Conservation (phyloP, 345 rosid genomes). For the Mangifera indica region DNA sequence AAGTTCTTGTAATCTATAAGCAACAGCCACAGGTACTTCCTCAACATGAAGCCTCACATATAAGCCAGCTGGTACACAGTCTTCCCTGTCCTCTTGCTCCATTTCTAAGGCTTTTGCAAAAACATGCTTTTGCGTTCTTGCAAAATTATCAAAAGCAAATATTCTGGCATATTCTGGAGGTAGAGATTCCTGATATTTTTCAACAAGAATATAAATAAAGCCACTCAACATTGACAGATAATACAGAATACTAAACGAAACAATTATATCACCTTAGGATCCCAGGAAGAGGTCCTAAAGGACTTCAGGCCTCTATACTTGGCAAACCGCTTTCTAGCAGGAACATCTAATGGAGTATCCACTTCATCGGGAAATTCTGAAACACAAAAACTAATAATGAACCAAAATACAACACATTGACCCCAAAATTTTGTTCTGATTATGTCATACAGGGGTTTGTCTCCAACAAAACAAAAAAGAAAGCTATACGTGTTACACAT, state of each 20-base stretch:
- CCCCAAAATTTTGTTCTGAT: neutral
- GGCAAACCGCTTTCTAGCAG: constrained; percentile 86
- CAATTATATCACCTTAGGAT: constrained; percentile 62
- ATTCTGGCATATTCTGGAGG: constrained; percentile 90
- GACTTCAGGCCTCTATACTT: constrained; percentile 94
- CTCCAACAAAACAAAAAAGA: neutral
- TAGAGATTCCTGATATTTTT: constrained; percentile 73
- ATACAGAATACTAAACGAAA: constrained; percentile 16
- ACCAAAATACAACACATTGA: neutral
- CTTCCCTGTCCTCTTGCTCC: constrained; percentile 58
- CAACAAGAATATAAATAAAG: constrained; percentile 16
- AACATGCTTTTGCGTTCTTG: constrained; percentile 83
- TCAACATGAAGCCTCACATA: constrained; percentile 71
- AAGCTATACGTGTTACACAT: neutral
- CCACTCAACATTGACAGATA: constrained; percentile 5
- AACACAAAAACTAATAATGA: constrained; percentile 17
- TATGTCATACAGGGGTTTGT: neutral
- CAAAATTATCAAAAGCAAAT: constrained; percentile 84
- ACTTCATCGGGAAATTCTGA: constrained; percentile 97
- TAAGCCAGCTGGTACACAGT: constrained; percentile 54
- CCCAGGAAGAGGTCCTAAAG: constrained; percentile 94
- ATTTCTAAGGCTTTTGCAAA: constrained; percentile 52
- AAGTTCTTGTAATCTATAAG: constrained; percentile 51
- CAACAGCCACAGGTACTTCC: constrained; percentile 59
- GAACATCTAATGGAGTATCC: constrained; percentile 80